A percentile compares a stretch with the other conserved stretches of the same genome.
phyloP scores from a whole-genome alignment of 345 rosid genomes.

The Viola odorata region DNA sequence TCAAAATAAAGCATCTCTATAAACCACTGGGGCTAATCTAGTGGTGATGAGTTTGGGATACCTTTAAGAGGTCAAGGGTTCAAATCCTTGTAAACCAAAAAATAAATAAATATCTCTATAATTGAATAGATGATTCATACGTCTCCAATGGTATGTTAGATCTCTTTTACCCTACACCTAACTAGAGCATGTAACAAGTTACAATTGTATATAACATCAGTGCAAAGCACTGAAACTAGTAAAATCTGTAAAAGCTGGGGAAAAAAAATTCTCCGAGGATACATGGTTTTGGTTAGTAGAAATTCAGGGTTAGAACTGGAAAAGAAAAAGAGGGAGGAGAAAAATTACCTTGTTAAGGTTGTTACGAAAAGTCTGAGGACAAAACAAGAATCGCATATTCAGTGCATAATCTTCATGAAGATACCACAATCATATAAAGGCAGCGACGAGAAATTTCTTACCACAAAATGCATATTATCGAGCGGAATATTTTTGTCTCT shows the following conservation, averaged over 20 bases:
- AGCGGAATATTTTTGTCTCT: slow-evolving; percentile 75
- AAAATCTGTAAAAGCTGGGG: slow-evolving; percentile 22
- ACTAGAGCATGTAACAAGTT: not conserved
- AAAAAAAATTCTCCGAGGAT: slow-evolving; percentile 8
- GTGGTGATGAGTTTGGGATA: no score
- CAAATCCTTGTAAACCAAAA: no score
- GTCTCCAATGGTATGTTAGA: no score
- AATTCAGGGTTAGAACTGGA: not conserved
- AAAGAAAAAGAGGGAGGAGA: not conserved
- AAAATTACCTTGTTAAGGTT: slow-evolving; percentile 81
- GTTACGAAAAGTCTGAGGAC: slow-evolving; percentile 75
- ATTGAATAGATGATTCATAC: no score
- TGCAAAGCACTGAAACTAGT: not conserved
- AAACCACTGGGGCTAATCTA: no score
- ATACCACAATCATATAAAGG: slow-evolving; percentile 3
- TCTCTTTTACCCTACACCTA: not conserved
- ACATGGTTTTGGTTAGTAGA: not conserved
- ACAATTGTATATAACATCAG: not conserved
- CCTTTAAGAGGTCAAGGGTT: no score
- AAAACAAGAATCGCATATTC: slow-evolving; percentile 12
- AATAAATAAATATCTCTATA: no score
- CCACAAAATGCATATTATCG: slow-evolving; percentile 79
- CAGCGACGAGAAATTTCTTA: slow-evolving; percentile 28
- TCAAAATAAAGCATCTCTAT: no score
- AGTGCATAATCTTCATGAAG: slow-evolving; percentile 20